These are phyloP conservation scores for Pythium monospermum DNA, from an alignment of 352 stramenopile genomes.

Conservation along the genomic window DNA sequence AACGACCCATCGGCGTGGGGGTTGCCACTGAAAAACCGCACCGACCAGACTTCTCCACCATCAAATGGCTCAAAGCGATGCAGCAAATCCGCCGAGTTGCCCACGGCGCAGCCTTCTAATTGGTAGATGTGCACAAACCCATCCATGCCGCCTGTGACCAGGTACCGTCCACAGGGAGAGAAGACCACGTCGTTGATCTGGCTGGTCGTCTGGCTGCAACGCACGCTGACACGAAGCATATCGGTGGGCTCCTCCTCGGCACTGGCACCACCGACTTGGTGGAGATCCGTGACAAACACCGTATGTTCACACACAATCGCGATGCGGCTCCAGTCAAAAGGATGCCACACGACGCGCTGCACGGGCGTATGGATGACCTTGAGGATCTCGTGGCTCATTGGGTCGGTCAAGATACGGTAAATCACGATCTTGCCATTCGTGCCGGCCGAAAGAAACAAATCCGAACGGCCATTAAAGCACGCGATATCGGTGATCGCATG, in stretches of 20 bases:
- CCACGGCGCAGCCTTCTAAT: conserved; percentile 37
- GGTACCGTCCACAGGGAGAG: conserved; percentile 41
- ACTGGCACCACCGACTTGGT: conserved; percentile 35
- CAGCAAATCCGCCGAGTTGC: conserved; percentile 56
- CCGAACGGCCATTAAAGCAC: conserved; percentile 70
- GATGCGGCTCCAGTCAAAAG: conserved; percentile 67
- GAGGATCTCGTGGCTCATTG: conserved; percentile 62
- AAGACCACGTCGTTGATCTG: conserved; percentile 82
- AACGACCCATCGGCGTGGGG: conserved; percentile 33
- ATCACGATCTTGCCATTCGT: conserved; percentile 75
- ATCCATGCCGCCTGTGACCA: conserved; percentile 69
- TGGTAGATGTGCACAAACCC: conserved; percentile 80
- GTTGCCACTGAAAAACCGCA: conserved; percentile 64
- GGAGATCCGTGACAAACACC: conserved; percentile 60
- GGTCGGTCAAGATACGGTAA: conserved; percentile 60
- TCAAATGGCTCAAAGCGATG: conserved; percentile 78
- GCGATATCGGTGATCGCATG: conserved; percentile 65
- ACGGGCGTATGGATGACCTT: conserved; percentile 52
- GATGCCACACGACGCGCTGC: conserved; percentile 80
- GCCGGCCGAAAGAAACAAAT: conserved; percentile 59
- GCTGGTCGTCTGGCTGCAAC: conserved; percentile 58
- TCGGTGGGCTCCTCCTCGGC: conserved; percentile 42
- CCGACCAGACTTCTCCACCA: conserved; percentile 56
- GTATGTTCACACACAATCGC: conserved; percentile 61
- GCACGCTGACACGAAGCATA: conserved; percentile 60